Base-by-base conservation (phyloP, 345 rosid species). In the Melaleuca quinquenervia region DNA sequence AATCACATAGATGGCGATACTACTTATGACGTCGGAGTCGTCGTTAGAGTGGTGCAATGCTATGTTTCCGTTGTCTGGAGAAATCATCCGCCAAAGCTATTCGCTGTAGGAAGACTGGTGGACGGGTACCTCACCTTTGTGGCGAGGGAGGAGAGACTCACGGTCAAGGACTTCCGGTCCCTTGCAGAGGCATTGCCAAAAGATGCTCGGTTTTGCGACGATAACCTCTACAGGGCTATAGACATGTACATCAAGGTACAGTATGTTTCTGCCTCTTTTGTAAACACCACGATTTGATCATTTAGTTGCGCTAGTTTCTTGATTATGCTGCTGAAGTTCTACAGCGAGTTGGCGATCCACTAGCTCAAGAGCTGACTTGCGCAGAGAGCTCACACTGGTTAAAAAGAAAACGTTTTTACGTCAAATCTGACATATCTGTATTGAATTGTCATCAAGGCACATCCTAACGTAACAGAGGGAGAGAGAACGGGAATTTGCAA, bases 231-330 rank as follows among this genome's bases (percentile, higher is more conserved):
- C 16, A 53, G 92, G 84, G 94, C 96, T 26, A 91, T 92, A 1
- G 94, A 94, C 86, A 88, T 89, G 89, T 92, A 94, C 82, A 90
- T 92, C 83, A 89, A 91, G 94, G 94, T 93, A 90, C 29, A 26
- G 9, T 2, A 60, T 24, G 54, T 24, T 82, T 54, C 50, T 52
- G 56, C 16, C 18, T 27, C n/a, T 27, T 27, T 49, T 36, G 41
- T 70, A 18, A 48, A 18, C 1, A 13, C 80, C 36, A 36, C 48
- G 20, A 36, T 70, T 36, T 48, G 48, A 70, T 70, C 80, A 5
- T 36, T 24, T 20, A 8, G 13, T 70, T 36, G 80, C 48, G 4
- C 78, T 16, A 70, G 26, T 32, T 8, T 32, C 78, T 16, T 32
- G 32, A 70, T 32, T 4, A 70, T 32, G 78, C 32, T 45, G 45